These are phyloP conservation scores for Chara braunii DNA, from an alignment of 139 green algal species.

Conservation along the genomic window DNA sequence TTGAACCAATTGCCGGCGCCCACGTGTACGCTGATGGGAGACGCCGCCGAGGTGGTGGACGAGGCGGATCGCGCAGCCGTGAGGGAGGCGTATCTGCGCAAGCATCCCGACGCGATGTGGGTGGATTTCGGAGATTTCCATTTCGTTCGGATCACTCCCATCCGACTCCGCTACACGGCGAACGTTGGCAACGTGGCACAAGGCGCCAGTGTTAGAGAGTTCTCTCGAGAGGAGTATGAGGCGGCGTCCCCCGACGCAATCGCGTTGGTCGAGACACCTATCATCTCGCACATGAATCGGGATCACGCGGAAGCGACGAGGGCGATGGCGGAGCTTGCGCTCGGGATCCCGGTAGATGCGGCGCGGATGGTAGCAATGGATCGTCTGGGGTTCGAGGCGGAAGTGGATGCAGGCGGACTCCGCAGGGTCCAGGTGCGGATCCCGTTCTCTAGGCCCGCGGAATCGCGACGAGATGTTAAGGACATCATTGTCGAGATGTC, in stretches of 20 bases:
- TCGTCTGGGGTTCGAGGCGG: too few relatives aligned
- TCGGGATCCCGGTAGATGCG: too few relatives aligned
- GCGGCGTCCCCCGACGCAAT: slow-evolving; percentile 2
- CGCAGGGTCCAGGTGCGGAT: too few relatives aligned
- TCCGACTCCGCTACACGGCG: slow-evolving; percentile 12
- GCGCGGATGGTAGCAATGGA: too few relatives aligned
- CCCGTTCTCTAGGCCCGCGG: too few relatives aligned
- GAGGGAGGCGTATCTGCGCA: slow-evolving; percentile 33
- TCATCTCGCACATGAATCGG: slow-evolving; percentile 9
- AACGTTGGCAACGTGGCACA: slow-evolving; percentile 26
- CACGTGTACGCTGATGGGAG: slow-evolving; percentile 7
- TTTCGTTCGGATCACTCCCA: slow-evolving; percentile 13
- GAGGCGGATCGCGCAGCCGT: slow-evolving; percentile 12
- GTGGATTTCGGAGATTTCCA: slow-evolving; percentile 30
- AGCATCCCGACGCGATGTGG: slow-evolving; percentile 30
- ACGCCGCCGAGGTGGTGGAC: slow-evolving; percentile 9
- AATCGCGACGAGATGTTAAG: too few relatives aligned
- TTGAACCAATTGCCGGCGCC: background rate
- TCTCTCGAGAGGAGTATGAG: slow-evolving; percentile 3
- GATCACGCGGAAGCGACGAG: slow-evolving; percentile 9
- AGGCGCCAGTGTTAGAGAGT: slow-evolving; percentile 26
- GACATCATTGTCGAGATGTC: too few relatives aligned
- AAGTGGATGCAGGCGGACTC: too few relatives aligned
- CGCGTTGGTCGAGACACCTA: background rate
- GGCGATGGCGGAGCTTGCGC: slow-evolving; percentile 15